Base-by-base conservation (phyloP, 495 filamentous ascomycete genomes). In the Aspergillus haitiensis region DNA sequence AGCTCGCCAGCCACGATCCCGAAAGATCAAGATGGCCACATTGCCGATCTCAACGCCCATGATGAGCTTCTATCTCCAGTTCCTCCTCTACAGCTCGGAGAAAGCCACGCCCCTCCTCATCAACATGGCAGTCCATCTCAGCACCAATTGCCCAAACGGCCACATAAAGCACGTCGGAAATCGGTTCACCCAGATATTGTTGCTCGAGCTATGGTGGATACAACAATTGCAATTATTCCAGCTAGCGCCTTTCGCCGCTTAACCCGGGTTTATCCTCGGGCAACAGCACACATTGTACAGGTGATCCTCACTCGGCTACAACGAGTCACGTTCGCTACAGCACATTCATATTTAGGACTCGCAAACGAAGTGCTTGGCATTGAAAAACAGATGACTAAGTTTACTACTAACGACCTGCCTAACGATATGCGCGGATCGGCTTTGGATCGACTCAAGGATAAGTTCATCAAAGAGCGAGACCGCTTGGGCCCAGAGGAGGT, bases 131-230 rank as follows among this genome's bases (percentile, higher is more conserved):
- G 21, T 3, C 21, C 21, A 27, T 27, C 66, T 37, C 52, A 61
- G 21, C 45, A 56, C 2, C 37, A 55, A 21, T 31, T 40, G 47
- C 65, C 52, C 50, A 66, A 49, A 13, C 68, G 67, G 21, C 74
- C 75, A 40, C 78, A 75, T 61, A 75, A 73, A 49, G 79, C 75
- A 42, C 64, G 63, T 78, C 81, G 70, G 33, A 88, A 86, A 63
- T 98, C 95, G 3, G 93, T 89, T 0, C 94, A 98, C 74, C 94
- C 94, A 11, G 94, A 98, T 70, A 95, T 98, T 64, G 91, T 98
- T 59, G 94, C 92, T 8, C 84, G 94, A 63, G 94, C 94, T n/a
- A 96, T 91, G 35, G 90, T 95, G 18, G 94, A 98, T 70, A 98
- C 93, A 0, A 98, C 95, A 0, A 97, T 98, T 73, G 94, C 94